Evolutionary conservation across 2,329 filamentous ascomycete genomes (phyloP).

Genomic region (Ophiostoma australiae): DNA sequence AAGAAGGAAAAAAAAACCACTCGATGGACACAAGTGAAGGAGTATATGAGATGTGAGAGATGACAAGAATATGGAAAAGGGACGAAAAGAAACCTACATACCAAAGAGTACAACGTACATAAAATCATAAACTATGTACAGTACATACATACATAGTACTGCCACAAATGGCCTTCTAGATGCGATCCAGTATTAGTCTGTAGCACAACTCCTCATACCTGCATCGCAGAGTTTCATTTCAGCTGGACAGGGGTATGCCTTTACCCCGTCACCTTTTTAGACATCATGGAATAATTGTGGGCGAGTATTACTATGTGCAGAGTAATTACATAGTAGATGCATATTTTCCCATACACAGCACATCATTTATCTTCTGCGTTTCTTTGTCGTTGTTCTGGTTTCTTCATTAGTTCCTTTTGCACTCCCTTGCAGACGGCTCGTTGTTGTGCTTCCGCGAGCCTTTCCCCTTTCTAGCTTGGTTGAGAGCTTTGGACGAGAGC

Average conservation of each 20-base stretch:
- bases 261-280: neutral
- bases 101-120: neutral
- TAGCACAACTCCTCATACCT: conserved; percentile 11
- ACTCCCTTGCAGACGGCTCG: neutral
- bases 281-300: neutral
- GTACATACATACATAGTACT: neutral
- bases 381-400: neutral
- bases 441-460: neutral
- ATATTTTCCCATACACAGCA: neutral
- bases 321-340: neutral
- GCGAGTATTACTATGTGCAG: neutral
- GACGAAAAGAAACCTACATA: neutral
- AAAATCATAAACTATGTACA: too few relatives aligned
- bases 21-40: neutral
- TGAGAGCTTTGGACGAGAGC: neutral
- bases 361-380: neutral
- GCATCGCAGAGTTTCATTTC: conserved; percentile 23
- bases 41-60: neutral
- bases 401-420: neutral
- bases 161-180: neutral
- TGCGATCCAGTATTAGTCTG: neutral
- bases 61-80: neutral
- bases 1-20: neutral
- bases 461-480: neutral
- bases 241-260: conserved; percentile 23